Evolutionary conservation across 1,284 basidiomycete species (phyloP), one percentile per base, ranked within the genome.

Genomic region (Ceratobasidium sp.): DNA sequence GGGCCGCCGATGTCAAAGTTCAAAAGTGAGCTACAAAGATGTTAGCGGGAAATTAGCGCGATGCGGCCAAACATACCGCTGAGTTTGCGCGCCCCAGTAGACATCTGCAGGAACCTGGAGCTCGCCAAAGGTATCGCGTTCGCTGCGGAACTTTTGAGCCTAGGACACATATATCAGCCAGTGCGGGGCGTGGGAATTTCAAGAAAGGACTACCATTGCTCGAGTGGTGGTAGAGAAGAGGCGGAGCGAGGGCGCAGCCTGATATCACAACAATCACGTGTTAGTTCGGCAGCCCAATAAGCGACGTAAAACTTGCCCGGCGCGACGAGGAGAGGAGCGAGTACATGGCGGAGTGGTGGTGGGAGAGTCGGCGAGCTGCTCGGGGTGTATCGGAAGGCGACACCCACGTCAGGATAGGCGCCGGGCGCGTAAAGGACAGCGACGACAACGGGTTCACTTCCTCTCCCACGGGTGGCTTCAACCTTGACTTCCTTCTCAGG

Each of bases 41-140:
- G 33, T 64, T 3, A 64, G 17, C 50, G 17, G 24, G 19, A n/a
- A 48, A 15, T 67, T 36, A 11, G 15, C 33, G 17, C 45, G 2
- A 75, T n/a, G 2, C 41, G 64, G n/a, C 24, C 48, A 22, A 19
- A 80, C 85, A 29, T 78, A 92, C 93, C 98, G 89, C 84, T 99
- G 98, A 44, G 98, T 99, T 85, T 99, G 98, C 24, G 97, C 97
- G 77, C 98, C 98, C 96, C 97, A 99, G 86, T 99, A 99, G 74
- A 93, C 90, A 81, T 99, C 94, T 27, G 93, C 90, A 50, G 98
- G 97, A 60, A 99, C 98, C 80, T 95, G 88, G 73, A 99, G 89
- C 74, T 96, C 93, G 63, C 95, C 95, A 82, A 97, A 97, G 4
- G 96, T 97, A 84, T 97, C 95, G 76, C 85, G 89, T 82, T 96